Percentiles rank a stretch among this genome's conserved stretches.
Evolutionary conservation across 1,284 basidiomycete genomes (phyloP).

Genomic region (Apiotrichum gracile): DNA sequence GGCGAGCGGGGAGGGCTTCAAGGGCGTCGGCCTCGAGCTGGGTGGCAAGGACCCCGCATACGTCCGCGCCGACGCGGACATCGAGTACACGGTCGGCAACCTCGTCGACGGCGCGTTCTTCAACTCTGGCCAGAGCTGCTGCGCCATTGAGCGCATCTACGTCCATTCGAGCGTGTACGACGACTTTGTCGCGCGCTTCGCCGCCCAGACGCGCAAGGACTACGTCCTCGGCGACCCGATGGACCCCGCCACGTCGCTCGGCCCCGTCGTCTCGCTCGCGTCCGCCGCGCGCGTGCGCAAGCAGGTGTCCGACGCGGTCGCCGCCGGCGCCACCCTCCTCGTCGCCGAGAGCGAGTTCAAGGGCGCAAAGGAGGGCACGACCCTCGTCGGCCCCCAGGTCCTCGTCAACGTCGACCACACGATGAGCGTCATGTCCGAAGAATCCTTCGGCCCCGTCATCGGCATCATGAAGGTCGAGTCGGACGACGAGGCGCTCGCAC

Average conservation of each 20-base stretch:
- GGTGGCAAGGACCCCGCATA: slow-evolving; percentile 97
- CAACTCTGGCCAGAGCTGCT: slow-evolving; percentile 85
- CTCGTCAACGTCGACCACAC: slow-evolving; percentile 78
- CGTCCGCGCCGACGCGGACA: slow-evolving; percentile 76
- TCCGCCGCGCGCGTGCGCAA: slow-evolving; percentile 76
- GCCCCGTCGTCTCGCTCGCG: slow-evolving; percentile 82
- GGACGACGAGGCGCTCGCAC: slow-evolving; percentile 66
- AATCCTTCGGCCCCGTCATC: slow-evolving; percentile 81
- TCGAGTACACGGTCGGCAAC: slow-evolving; percentile 74
- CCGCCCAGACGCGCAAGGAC: slow-evolving; percentile 61
- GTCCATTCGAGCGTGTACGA: slow-evolving; percentile 81
- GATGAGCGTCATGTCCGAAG: slow-evolving; percentile 86
- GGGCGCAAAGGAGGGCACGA: slow-evolving; percentile 62
- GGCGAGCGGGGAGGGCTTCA: slow-evolving; percentile 58
- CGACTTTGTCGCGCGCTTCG: slow-evolving; percentile 69
- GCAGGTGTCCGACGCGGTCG: slow-evolving; percentile 78
- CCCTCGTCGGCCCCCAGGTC: slow-evolving; percentile 83
- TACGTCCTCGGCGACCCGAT: slow-evolving; percentile 85
- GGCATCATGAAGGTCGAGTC: slow-evolving; percentile 75
- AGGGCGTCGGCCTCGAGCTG: slow-evolving; percentile 63
- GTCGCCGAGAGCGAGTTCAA: slow-evolving; percentile 68
- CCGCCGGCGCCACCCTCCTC: slow-evolving; percentile 68
- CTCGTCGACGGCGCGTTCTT: slow-evolving; percentile 86
- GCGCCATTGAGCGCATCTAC: slow-evolving; percentile 71
- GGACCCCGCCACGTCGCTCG: slow-evolving; percentile 64